These are phyloP conservation scores for Anaeramoeba ignava DNA, from an alignment of 78 protist genomes.

Conservation along the genomic window DNA sequence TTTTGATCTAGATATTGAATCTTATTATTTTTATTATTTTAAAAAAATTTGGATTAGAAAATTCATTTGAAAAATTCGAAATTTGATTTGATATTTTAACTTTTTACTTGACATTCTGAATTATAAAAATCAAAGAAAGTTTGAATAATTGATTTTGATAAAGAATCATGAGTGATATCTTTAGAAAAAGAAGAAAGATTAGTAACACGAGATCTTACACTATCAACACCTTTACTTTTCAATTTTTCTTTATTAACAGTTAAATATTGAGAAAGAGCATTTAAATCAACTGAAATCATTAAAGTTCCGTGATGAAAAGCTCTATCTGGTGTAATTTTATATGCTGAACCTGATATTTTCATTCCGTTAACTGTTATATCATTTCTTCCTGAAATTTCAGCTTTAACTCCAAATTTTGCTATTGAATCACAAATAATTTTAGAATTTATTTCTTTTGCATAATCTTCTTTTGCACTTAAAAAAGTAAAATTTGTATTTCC, in stretches of 20 bases:
- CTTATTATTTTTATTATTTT: neutral
- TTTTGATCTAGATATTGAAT: too few species aligned
- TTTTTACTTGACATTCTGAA: neutral
- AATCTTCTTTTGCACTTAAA: neutral
- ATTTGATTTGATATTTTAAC: too few species aligned
- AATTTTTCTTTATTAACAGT: constrained; percentile 7
- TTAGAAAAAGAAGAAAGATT: neutral
- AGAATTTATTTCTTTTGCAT: neutral
- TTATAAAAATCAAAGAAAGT: neutral
- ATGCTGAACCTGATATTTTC: constrained; percentile 36
- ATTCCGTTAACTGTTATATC: constrained; percentile 20
- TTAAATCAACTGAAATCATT: constrained; percentile 19
- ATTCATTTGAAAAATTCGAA: neutral
- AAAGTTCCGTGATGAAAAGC: constrained; percentile 44
- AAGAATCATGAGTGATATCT: neutral
- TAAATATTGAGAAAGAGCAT: constrained; percentile 8
- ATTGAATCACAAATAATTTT: neutral
- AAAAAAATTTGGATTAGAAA: neutral
- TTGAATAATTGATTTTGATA: neutral
- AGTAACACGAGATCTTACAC: constrained; percentile 10
- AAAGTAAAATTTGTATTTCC: constrained; percentile 32
- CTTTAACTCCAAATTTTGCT: constrained; percentile 21
- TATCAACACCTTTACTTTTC: constrained; percentile 7
- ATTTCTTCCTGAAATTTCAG: constrained; percentile 25
- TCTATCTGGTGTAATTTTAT: neutral